Percentiles rank a stretch among this genome's conserved stretches.
Evolutionary conservation across 257 asterid genomes (phyloP).

Genomic region (Gardenia jasminoides): DNA sequence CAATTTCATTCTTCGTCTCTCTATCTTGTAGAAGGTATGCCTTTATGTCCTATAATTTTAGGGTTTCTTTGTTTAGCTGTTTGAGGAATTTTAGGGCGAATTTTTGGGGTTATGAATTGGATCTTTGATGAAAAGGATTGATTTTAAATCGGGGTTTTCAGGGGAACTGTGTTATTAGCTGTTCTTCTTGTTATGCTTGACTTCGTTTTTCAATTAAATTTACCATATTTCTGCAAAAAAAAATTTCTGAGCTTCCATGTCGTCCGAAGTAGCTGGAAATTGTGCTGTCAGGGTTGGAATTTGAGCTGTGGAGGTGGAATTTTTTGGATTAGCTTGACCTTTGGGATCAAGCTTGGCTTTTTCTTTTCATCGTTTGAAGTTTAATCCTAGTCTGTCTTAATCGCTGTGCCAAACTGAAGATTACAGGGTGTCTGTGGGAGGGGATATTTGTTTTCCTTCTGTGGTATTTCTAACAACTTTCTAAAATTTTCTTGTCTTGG

Average conservation of each 20-base stretch:
- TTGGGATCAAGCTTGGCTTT: neutral
- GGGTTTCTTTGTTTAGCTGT: neutral
- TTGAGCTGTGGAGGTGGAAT: neutral
- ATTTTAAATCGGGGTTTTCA: neutral
- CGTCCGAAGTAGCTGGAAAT: neutral
- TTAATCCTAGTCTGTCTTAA: neutral
- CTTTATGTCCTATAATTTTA: neutral
- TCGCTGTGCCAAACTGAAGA: neutral
- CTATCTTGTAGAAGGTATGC: neutral
- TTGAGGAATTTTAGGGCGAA: neutral
- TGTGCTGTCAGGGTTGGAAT: neutral
- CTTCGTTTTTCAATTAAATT: neutral
- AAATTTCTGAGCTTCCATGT: neutral
- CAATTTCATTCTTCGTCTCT: neutral
- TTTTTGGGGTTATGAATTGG: slow-evolving; percentile 1
- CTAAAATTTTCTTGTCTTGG: neutral
- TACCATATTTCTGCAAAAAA: neutral
- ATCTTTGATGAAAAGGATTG: neutral
- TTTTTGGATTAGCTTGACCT: neutral
- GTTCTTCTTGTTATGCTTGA: neutral
- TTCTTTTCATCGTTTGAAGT: neutral
- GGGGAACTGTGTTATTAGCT: neutral
- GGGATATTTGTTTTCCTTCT: neutral
- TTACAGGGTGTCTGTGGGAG: neutral
- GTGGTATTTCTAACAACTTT: neutral